Percentiles rank a stretch among this genome's conserved stretches.
Conservation (phyloP, 1,284 basidiomycete genomes). For the Ganoderma multipileum region DNA sequence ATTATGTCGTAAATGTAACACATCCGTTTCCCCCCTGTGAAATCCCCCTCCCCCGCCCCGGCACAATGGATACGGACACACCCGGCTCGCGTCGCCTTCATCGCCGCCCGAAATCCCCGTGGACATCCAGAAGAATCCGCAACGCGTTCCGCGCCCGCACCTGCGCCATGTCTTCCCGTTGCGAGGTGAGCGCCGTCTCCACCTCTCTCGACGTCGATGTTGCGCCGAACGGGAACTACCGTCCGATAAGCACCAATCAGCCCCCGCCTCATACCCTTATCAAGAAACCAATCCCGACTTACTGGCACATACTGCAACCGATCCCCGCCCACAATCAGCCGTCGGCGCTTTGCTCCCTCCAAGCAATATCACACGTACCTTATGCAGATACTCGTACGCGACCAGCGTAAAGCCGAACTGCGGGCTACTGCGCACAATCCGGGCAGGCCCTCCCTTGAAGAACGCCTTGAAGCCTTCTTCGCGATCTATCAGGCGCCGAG, state of each 20-base stretch:
- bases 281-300: conserved; percentile 46
- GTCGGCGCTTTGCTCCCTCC: conserved; percentile 16
- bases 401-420: conserved; percentile 95
- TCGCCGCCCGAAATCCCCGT: conserved; percentile 71
- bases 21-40: not conserved
- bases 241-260: conserved; percentile 33
- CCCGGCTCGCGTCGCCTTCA: conserved; percentile 31
- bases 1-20: conserved; percentile 12
- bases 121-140: conserved; percentile 85
- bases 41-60: conserved; percentile 20
- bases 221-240: conserved; percentile 80
- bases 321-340: conserved; percentile 29
- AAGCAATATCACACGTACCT: conserved; percentile 47
- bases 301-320: conserved; percentile 69
- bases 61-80: conserved; percentile 14
- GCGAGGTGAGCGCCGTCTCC: conserved; percentile 74
- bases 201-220: conserved; percentile 66
- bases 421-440: conserved; percentile 86
- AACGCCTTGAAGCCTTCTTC: conserved; percentile 91
- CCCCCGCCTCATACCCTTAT: conserved; percentile 24
- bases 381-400: conserved; percentile 84
- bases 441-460: conserved; percentile 96
- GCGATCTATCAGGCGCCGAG: conserved; percentile 54
- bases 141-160: conserved; percentile 94
- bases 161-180: conserved; percentile 84